Percentiles rank a stretch among this genome's conserved stretches.
Evolutionary conservation across 2,329 filamentous ascomycete species (phyloP).

Genomic region (Pyrenophora seminiperda): DNA sequence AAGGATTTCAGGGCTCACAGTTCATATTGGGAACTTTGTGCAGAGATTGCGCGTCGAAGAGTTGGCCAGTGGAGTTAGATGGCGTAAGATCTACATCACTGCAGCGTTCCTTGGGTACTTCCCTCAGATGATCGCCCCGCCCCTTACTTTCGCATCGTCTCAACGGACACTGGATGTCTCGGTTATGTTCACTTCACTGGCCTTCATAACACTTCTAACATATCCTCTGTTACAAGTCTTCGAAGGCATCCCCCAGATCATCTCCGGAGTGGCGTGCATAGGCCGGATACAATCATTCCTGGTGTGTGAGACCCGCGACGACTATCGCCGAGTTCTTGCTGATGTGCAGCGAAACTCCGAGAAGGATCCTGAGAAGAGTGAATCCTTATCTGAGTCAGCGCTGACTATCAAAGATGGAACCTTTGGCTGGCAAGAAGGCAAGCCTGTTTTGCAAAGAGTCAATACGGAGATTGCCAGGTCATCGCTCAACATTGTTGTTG

Average conservation of each 20-base stretch:
- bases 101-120: slow-evolving; percentile 13
- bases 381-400: too few species aligned
- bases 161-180: slow-evolving; percentile 8
- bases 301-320: too few species aligned
- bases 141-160: slow-evolving; percentile 15
- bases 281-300: slow-evolving; percentile 31
- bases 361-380: too few species aligned
- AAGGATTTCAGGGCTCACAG: slow-evolving; percentile 48
- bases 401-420: too few species aligned
- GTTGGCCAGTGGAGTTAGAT: too few species aligned
- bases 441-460: slow-evolving; percentile 21
- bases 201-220: slow-evolving; percentile 16
- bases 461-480: slow-evolving; percentile 15
- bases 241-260: slow-evolving; percentile 13
- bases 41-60: too few species aligned
- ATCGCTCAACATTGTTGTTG: slow-evolving; percentile 36
- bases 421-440: too few species aligned
- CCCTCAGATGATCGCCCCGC: slow-evolving; percentile 10
- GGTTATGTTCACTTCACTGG: slow-evolving; percentile 14
- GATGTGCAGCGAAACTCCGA: too few species aligned
- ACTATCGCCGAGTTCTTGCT: too few species aligned
- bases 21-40: too few species aligned
- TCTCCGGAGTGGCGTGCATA: slow-evolving; percentile 20
- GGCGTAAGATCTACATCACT: slow-evolving; percentile 15
- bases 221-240: slow-evolving; percentile 16